Base-by-base conservation (phyloP, 331 rosid species). In the Telfairia occidentalis region DNA sequence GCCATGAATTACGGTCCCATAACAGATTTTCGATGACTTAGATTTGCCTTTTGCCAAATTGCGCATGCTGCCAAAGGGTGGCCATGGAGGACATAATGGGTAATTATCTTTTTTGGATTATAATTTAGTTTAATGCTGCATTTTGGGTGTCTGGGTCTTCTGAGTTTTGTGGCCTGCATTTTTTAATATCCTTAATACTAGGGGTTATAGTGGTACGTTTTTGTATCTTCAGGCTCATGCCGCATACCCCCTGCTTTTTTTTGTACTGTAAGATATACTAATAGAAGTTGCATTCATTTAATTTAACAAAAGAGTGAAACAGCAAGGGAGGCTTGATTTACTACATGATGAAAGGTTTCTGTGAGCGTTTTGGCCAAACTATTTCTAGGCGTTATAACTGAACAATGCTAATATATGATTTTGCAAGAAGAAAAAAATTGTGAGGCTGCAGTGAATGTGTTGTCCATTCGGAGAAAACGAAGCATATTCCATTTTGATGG, bases 31-130 rank as follows among this genome's bases (percentile, higher is more conserved):
- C 76, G 99, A 95, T 29, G 99, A 95, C 87, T 66, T 95, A 78
- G 97, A 95, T 86, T 86, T 92, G 78, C 97, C 99, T 5, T 92
- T 95, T 82, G 93, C 88, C 48, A 90, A 92, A 85, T 50, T 90
- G 82, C 87, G 90, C 84, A 76, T 95, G 72, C 84, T 88, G 85
- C 99, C 99, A 29, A 95, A 94, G 85, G 98, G 98, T 38, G 97
- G 98, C 49, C 98, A 91, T 69, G 97, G 99, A 88, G 99, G 99
- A 70, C 99, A 91, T 52, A 92, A 91, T 59, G 97, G 99, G 97
- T 92, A 85, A 81, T 58, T 73, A 65, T 26, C 63, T n/a, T 69
- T 40, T 45, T 12, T 43, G 53, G 10, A 12, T 24, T 69, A 12
- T 5, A 30, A 29, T 28, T 18, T 46, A 32, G 43, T 30, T 29